Evolutionary conservation across 148 eudicot species (phyloP).

Genomic region (Chenopodium quinoa): DNA sequence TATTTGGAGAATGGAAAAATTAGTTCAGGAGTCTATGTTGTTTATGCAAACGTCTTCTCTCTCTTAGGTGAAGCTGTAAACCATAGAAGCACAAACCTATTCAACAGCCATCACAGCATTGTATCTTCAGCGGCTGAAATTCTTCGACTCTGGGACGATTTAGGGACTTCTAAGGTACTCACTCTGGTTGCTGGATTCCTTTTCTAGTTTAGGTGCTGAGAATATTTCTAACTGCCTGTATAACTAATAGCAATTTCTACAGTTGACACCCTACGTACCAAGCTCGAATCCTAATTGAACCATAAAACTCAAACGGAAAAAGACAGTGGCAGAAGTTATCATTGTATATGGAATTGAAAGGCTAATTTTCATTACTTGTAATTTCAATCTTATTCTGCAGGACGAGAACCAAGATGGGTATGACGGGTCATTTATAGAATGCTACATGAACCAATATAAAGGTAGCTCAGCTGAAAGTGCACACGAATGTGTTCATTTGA

Average conservation of each 20-base stretch:
- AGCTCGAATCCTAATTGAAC: neutral
- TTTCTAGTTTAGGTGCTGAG: neutral
- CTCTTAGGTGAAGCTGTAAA: constrained; percentile 43
- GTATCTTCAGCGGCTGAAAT: constrained; percentile 39
- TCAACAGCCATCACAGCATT: constrained; percentile 26
- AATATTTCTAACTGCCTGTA: neutral
- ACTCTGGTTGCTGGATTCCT: neutral
- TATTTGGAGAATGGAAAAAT: constrained; percentile 50
- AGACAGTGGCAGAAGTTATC: too few species aligned
- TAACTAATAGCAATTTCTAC: neutral
- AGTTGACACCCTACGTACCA: neutral
- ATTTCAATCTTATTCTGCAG: constrained; percentile 21
- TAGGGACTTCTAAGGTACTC: constrained; percentile 51
- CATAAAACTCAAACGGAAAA: too few species aligned
- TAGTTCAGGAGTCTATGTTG: constrained; percentile 50
- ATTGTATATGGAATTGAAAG: too few species aligned
- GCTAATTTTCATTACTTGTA: too few species aligned
- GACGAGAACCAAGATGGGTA: constrained; percentile 51
- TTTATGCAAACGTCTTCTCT: constrained; percentile 38
- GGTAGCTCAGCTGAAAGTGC: constrained; percentile 34
- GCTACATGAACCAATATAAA: constrained; percentile 48
- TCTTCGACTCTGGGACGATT: constrained; percentile 71
- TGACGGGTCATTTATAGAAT: constrained; percentile 57
- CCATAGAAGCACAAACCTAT: neutral
- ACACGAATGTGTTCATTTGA: constrained; percentile 23